Evolutionary conservation across 495 filamentous ascomycete species (phyloP).

Genomic region (Jackrogersella multiformis): DNA sequence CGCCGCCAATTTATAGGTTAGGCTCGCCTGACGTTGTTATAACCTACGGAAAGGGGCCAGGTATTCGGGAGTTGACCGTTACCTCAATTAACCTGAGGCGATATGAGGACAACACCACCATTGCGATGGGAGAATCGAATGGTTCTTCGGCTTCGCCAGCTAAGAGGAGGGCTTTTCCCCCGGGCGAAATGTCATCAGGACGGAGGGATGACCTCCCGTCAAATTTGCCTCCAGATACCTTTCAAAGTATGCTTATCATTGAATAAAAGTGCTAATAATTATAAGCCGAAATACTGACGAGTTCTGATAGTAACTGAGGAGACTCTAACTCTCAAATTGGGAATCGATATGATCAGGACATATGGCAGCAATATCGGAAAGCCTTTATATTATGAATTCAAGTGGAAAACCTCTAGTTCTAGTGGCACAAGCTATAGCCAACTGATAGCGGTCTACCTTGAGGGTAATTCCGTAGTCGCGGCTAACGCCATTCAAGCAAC

Average conservation of each 20-base stretch:
- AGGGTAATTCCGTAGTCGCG: not conserved
- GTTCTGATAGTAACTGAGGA: slow-evolving; percentile 14
- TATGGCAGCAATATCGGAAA: slow-evolving; percentile 14
- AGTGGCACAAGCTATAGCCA: slow-evolving; percentile 28
- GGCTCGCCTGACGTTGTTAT: not conserved
- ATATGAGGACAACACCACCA: slow-evolving; percentile 2
- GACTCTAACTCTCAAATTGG: slow-evolving; percentile 2
- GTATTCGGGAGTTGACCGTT: slow-evolving; percentile 19
- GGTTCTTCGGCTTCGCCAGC: not conserved
- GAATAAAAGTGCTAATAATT: not conserved
- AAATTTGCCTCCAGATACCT: slow-evolving; percentile 3
- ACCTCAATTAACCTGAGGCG: slow-evolving; percentile 17
- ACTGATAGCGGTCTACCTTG: slow-evolving; percentile 10
- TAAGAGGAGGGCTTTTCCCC: not conserved
- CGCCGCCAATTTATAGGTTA: slow-evolving; percentile 8
- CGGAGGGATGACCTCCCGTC: not conserved
- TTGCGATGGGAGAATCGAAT: slow-evolving; percentile 15
- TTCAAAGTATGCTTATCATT: slow-evolving; percentile 13
- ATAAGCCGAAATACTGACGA: slow-evolving; percentile 1
- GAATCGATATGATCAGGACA: not conserved
- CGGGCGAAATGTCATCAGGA: not conserved
- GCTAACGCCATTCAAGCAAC: not conserved
- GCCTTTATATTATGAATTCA: slow-evolving; percentile 31
- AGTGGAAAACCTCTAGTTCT: slow-evolving; percentile 26
- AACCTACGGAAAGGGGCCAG: not conserved